phyloP scores from a whole-genome alignment of 441 rosid species.

The Gossypium lobatum region DNA sequence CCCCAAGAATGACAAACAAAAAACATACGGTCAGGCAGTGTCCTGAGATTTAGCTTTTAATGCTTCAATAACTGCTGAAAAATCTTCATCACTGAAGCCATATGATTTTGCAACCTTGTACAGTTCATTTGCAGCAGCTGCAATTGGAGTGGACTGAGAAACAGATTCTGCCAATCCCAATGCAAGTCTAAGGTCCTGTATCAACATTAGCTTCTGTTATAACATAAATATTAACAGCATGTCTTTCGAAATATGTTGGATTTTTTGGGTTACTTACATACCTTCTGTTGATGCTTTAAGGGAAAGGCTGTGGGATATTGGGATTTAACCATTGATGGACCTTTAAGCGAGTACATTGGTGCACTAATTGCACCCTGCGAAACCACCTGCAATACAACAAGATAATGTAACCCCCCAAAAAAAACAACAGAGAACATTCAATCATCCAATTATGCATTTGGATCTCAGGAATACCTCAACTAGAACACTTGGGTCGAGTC shows the following conservation, averaged over 20 bases:
- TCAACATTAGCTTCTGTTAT: constrained; percentile 5
- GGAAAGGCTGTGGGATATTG: constrained; percentile 84
- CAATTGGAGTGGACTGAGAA: constrained; percentile 78
- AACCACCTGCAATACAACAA: constrained; percentile 48
- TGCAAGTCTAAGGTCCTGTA: constrained; percentile 92
- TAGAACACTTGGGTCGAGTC: constrained; percentile 69
- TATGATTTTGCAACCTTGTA: constrained; percentile 82
- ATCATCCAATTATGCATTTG: neutral
- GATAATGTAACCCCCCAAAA: neutral
- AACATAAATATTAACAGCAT: neutral
- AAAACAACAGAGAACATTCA: neutral
- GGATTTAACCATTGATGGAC: constrained; percentile 80
- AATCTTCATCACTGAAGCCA: constrained; percentile 77
- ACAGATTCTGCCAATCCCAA: constrained; percentile 84
- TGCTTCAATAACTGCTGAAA: constrained; percentile 88
- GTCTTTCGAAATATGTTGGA: neutral
- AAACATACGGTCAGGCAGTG: neutral
- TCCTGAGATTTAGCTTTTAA: constrained; percentile 46
- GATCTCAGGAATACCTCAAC: constrained; percentile 54
- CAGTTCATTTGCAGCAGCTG: constrained; percentile 84
- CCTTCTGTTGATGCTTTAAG: constrained; percentile 95
- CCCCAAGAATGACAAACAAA: neutral
- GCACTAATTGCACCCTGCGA: constrained; percentile 87
- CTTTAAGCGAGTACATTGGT: constrained; percentile 82
- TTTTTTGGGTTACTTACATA: constrained; percentile 20